These are phyloP conservation scores for Saccharum officinarum DNA, from an alignment of 176 grass and related monocot genomes.

Conservation along the genomic window DNA sequence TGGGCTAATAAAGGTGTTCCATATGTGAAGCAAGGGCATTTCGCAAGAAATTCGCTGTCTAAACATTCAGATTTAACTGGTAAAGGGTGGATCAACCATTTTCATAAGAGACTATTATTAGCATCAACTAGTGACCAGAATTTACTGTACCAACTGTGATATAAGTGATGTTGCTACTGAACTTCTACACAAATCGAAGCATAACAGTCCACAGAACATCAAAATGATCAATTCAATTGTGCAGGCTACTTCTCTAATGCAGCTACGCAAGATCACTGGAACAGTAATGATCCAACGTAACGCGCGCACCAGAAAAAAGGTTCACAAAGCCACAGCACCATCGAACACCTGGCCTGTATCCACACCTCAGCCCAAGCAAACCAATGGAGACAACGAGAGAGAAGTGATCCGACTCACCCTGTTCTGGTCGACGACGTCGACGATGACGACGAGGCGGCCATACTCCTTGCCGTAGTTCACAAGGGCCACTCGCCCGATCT, in stretches of 20 bases:
- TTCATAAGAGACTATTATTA: background rate
- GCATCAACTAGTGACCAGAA: background rate
- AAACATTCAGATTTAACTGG: background rate
- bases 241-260: too few relatives aligned
- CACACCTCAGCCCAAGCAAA: background rate
- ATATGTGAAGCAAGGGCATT: too few relatives aligned
- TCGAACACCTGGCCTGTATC: too few relatives aligned
- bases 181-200: background rate
- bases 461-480: constrained; percentile 94
- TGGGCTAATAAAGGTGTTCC: background rate
- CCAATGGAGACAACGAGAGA: background rate
- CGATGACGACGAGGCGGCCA: constrained; percentile 83
- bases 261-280: too few relatives aligned
- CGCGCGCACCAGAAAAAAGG: too few relatives aligned
- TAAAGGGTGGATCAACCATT: background rate
- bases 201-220: background rate
- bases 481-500: constrained; percentile 86
- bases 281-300: background rate
- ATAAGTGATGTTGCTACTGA: background rate
- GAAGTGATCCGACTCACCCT: constrained; percentile 38
- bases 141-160: background rate
- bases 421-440: constrained; percentile 85
- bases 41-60: background rate
- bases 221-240: background rate
- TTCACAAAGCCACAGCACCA: too few relatives aligned